A percentile compares a stretch with the other conserved stretches of the same genome.
Conservation (phyloP, 176 grass and related monocot genomes). For the Rhynchospora breviuscula region DNA sequence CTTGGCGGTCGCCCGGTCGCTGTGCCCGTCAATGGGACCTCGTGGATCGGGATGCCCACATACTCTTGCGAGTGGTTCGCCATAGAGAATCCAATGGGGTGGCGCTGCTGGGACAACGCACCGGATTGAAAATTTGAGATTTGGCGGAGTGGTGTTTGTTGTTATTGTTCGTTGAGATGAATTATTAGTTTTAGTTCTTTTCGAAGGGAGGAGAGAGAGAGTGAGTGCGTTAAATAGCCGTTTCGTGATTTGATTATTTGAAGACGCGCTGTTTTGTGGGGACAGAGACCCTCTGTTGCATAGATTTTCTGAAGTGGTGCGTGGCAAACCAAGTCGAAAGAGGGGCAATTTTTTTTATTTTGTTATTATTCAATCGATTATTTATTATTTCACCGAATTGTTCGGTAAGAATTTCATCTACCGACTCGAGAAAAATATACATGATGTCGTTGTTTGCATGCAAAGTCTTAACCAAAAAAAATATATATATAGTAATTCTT, state of each 20-base stretch:
- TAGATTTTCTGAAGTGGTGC: too few relatives aligned
- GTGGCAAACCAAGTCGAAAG: not conserved
- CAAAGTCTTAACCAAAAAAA: not conserved
- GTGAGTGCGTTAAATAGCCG: conserved; percentile 17
- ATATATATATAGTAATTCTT: not conserved
- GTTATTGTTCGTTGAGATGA: not conserved
- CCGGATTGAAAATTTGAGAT: not conserved
- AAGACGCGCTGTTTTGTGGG: not conserved
- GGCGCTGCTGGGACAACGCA: not conserved
- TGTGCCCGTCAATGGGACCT: conserved; percentile 26
- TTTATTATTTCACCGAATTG: not conserved
- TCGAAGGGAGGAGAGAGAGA: not conserved
- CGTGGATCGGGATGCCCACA: conserved; percentile 33
- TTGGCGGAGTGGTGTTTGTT: not conserved
- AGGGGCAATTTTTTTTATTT: not conserved
- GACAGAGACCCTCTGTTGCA: not conserved
- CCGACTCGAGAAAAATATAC: not conserved
- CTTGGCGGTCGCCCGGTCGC: conserved; percentile 42
- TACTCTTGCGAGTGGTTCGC: conserved; percentile 23
- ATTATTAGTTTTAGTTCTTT: not conserved
- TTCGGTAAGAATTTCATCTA: not conserved
- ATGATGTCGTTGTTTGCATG: not conserved
- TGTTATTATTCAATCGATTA: not conserved
- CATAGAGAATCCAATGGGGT: not conserved
- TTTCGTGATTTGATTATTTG: conserved; percentile 16